phyloP scores from a whole-genome alignment of 306 rosid genomes.

The Trifolium dubium region DNA sequence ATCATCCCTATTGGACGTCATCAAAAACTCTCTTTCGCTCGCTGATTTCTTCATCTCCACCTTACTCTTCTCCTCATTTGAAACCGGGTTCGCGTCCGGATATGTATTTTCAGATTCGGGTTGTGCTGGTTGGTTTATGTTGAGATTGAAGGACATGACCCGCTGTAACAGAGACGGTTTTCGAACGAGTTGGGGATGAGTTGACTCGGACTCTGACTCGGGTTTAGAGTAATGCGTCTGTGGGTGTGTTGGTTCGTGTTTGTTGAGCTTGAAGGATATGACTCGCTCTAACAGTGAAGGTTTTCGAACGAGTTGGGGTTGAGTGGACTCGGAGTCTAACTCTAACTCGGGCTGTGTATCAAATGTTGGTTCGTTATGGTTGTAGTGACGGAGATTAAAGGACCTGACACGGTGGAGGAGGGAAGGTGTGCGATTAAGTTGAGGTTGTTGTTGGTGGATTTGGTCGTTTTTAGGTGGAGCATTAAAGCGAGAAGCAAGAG shows the following conservation, averaged over 20 bases:
- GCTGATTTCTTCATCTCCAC: conserved; percentile 50
- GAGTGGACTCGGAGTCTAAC: conserved; percentile 15
- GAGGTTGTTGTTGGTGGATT: neutral
- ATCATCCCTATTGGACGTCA: too few species aligned
- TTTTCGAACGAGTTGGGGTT: conserved; percentile 41
- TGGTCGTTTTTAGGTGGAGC: conserved; percentile 23
- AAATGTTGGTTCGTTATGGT: conserved; percentile 21
- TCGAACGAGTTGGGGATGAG: conserved; percentile 43
- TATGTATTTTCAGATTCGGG: neutral
- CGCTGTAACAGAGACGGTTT: conserved; percentile 54
- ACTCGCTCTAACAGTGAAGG: conserved; percentile 58
- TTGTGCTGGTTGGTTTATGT: conserved; percentile 30
- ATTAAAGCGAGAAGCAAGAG: conserved; percentile 52
- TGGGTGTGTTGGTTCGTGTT: conserved; percentile 18
- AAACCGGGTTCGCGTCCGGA: conserved; percentile 2
- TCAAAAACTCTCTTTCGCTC: conserved; percentile 15
- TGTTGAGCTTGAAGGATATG: conserved; percentile 51
- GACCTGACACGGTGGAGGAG: conserved; percentile 59
- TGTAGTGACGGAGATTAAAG: conserved; percentile 45
- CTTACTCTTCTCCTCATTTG: conserved; percentile 41
- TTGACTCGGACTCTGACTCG: neutral
- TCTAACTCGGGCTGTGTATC: neutral
- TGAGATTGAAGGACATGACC: conserved; percentile 53
- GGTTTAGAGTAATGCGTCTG: conserved; percentile 19
- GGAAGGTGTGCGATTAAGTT: conserved; percentile 53